phyloP scores from a whole-genome alignment of 2,329 filamentous ascomycete genomes.

The Epichloe baconii region DNA sequence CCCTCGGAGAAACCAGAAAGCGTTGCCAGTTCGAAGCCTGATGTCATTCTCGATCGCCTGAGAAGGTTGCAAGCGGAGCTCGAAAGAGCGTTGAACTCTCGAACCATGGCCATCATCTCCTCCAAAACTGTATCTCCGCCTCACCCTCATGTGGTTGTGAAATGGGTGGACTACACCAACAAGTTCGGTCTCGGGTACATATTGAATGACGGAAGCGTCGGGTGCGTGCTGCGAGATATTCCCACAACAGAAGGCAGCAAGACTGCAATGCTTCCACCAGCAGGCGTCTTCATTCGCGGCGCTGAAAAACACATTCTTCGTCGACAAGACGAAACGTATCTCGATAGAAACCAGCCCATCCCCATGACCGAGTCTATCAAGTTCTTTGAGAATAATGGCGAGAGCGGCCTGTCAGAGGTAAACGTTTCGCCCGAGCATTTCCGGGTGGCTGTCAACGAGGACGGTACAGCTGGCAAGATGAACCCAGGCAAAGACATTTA shows the following conservation, averaged over 20 bases:
- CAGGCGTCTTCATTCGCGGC: conserved; percentile 57
- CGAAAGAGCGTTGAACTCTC: conserved; percentile 48
- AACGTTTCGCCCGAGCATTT: conserved; percentile 52
- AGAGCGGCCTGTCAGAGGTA: conserved; percentile 48
- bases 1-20: conserved; percentile 36
- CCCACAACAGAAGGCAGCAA: conserved; percentile 37
- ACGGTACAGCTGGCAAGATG: conserved; percentile 49
- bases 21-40: conserved; percentile 42
- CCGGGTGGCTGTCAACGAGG: conserved; percentile 38
- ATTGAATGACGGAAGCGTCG: conserved; percentile 67
- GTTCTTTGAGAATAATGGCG: conserved; percentile 61
- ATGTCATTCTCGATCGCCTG: conserved; percentile 42
- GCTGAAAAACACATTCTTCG: conserved; percentile 59
- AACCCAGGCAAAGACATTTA: conserved; percentile 49
- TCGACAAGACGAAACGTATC: conserved; percentile 40
- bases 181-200: conserved; percentile 79
- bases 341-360: conserved; percentile 45
- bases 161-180: conserved; percentile 84
- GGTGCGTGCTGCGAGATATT: conserved; percentile 51
- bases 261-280: conserved; percentile 47
- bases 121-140: conserved; percentile 40
- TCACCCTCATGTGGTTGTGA: conserved; percentile 53
- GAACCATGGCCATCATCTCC: conserved; percentile 47
- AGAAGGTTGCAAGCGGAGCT: conserved; percentile 45
- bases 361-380: conserved; percentile 52